Evolutionary conservation across 805 yeast species (phyloP).

Genomic region (Kazachstania psychrophila): DNA sequence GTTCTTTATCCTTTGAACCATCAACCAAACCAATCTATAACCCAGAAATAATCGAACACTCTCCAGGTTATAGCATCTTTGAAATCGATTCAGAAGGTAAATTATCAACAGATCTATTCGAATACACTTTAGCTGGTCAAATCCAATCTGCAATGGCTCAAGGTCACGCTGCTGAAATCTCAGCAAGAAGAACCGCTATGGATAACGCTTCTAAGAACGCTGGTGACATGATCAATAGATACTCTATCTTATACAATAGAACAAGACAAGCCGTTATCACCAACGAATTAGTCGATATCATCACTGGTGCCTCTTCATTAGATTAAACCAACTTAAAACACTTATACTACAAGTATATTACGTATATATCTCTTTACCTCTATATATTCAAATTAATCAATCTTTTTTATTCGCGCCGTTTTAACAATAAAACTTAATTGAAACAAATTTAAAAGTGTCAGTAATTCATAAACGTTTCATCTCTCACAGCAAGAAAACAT

Average conservation of each 20-base stretch:
- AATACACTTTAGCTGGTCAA: constrained; percentile 84
- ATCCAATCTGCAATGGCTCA: constrained; percentile 89
- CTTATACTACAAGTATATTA: too few relatives aligned
- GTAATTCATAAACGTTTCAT: too few relatives aligned
- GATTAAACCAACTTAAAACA: too few relatives aligned
- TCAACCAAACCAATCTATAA: constrained; percentile 55
- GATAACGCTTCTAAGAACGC: constrained; percentile 99
- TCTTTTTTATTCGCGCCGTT: too few relatives aligned
- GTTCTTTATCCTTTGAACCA: constrained; percentile 90
- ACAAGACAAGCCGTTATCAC: constrained; percentile 99
- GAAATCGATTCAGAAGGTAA: constrained; percentile 64
- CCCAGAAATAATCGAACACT: constrained; percentile 61
- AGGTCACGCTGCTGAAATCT: constrained; percentile 95
- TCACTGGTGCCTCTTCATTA: constrained; percentile 98
- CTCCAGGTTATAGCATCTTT: constrained; percentile 78
- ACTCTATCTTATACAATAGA: constrained; percentile 97
- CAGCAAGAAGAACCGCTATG: constrained; percentile 99
- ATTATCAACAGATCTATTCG: constrained; percentile 65
- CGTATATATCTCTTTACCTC: too few relatives aligned
- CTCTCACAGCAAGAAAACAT: too few relatives aligned
- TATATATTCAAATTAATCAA: background rate
- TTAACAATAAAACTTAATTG: too few relatives aligned
- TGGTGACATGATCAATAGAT: constrained; percentile 94
- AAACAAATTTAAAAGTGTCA: too few relatives aligned
- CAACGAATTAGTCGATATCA: constrained; percentile 98